Evolutionary conservation across 129 eudicot species (phyloP).

Genomic region (Centrapalus pauciflorus): DNA sequence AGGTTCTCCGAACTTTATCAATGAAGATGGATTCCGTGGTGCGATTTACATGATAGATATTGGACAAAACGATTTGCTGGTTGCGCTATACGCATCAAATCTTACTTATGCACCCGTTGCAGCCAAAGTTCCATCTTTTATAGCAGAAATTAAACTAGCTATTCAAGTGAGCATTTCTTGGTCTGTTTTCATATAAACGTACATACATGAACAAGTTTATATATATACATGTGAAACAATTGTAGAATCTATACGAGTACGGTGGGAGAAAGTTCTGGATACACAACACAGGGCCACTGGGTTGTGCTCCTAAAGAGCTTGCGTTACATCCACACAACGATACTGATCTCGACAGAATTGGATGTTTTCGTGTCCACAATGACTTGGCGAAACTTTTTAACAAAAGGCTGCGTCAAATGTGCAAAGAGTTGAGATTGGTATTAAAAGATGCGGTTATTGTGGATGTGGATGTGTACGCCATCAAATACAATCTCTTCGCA

Average conservation of each 20-base stretch:
- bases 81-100: slow-evolving; percentile 33
- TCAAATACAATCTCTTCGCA: slow-evolving; percentile 41
- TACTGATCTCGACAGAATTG: slow-evolving; percentile 31
- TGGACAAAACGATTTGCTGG: slow-evolving; percentile 33
- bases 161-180: slow-evolving; percentile 25
- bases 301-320: slow-evolving; percentile 44
- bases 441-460: slow-evolving; percentile 30
- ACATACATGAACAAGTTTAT: neutral
- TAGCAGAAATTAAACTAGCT: slow-evolving; percentile 38
- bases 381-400: slow-evolving; percentile 24
- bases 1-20: slow-evolving; percentile 23
- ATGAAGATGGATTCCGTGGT: slow-evolving; percentile 27
- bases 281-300: slow-evolving; percentile 38
- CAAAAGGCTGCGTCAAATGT: slow-evolving; percentile 24
- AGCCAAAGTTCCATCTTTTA: slow-evolving; percentile 32
- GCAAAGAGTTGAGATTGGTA: slow-evolving; percentile 23
- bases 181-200: neutral
- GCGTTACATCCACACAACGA: slow-evolving; percentile 34
- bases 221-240: neutral
- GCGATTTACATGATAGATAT: slow-evolving; percentile 43
- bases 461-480: slow-evolving; percentile 36
- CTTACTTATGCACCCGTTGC: slow-evolving; percentile 36
- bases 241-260: slow-evolving; percentile 27
- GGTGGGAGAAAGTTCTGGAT: slow-evolving; percentile 44
- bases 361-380: slow-evolving; percentile 39